phyloP scores from a whole-genome alignment of 2,329 filamentous ascomycete species.

The Magnaporthiopsis rhizophila region DNA sequence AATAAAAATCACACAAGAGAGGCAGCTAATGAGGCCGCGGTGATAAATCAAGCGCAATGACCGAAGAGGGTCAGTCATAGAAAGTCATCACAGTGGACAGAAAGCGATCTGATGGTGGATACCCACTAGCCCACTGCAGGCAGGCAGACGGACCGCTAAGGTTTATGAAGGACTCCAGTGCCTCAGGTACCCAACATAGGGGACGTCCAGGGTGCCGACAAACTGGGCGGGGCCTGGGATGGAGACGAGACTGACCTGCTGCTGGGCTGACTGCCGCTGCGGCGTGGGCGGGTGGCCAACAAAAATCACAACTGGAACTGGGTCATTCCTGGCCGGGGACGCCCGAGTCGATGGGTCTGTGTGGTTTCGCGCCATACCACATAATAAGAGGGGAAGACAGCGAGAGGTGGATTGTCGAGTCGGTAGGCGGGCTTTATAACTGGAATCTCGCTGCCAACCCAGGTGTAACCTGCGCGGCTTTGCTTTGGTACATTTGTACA shows the following conservation, averaged over 20 bases:
- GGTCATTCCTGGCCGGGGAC: background rate
- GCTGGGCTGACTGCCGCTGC: background rate
- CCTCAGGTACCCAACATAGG: background rate
- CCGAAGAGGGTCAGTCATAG: background rate
- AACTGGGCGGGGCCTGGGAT: background rate
- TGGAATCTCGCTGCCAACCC: too few species aligned
- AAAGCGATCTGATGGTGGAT: background rate
- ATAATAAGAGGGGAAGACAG: constrained; percentile 1
- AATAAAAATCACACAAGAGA: background rate
- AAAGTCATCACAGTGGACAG: background rate
- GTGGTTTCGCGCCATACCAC: background rate
- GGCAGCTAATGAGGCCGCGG: background rate
- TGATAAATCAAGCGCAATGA: background rate
- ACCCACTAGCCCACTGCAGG: background rate
- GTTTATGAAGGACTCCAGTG: background rate
- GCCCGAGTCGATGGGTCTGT: background rate
- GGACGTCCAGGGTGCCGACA: background rate
- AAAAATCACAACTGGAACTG: background rate
- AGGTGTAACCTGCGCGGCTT: background rate
- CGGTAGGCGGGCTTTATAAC: background rate
- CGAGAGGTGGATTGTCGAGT: background rate
- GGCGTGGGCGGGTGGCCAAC: background rate
- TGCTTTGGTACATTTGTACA: background rate
- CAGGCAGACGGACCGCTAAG: background rate
- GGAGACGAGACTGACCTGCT: background rate